Evolutionary conservation across 1,284 basidiomycete species (phyloP), one percentile per base, ranked within the genome.

Genomic region (Apiotrichum montevideense): DNA sequence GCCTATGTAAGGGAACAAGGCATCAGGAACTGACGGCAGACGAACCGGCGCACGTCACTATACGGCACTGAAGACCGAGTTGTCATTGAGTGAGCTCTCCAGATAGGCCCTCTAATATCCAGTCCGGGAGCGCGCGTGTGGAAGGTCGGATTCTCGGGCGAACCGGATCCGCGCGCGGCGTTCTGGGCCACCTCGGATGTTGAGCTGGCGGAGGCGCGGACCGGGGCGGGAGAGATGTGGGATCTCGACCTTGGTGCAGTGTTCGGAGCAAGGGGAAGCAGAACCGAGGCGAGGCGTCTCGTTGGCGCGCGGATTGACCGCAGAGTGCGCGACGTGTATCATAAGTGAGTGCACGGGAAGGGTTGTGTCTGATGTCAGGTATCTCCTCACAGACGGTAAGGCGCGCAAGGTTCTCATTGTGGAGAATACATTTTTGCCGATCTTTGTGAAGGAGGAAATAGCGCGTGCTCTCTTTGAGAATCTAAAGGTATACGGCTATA

Each of bases 301-400:
- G 78, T 91, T 34, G 84, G 86, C 58, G 81, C 85, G 40, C 80
- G 82, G 49, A 72, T 95, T 44, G 85, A 89, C 71, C 78, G 77
- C 51, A 82, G 83, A 56, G 71, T 95, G 58, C 79, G 90, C 64
- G 81, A 84, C 33, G 86, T 91, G 3, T 96, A 91, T 73, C 87
- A 89, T 68, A 83, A 88, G 92, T 94, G 75, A 76, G 88, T 80
- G 3, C 11, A n/a, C 61, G 68, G 66, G 65, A 67, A 58, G 58
- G 49, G 47, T 57, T 58, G 37, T 57, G 52, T n/a, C 39, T 43
- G 11, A 8, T 15, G 39, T 2, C 68, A 94, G 92, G 67, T 87
- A 90, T 56, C 81, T 98, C 46, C 81, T 97, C 73, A 88, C 89
- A 60, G 96, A 98, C 71, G 88, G 94, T 0, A 95, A 92, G 73